Percentiles rank a stretch among this genome's conserved stretches.
Conservation (phyloP, 805 yeast species). For the Kluyveromyces aestuarii region DNA sequence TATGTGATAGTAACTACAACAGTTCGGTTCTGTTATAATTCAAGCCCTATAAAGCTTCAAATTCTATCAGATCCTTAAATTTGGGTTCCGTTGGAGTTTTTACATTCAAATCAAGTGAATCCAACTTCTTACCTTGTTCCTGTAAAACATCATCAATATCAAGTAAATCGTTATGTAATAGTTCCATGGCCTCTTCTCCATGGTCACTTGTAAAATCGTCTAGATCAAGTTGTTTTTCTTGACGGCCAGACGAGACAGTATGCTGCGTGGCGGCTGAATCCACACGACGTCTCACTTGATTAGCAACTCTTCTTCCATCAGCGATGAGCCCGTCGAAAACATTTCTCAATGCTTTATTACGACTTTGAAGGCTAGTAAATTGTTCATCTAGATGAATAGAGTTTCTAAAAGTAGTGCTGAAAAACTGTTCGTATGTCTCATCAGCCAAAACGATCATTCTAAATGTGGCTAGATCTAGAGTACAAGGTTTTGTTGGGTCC, state of each 20-base stretch:
- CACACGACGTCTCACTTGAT: slow-evolving; percentile 79
- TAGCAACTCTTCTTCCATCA: slow-evolving; percentile 88
- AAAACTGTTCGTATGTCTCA: slow-evolving; percentile 83
- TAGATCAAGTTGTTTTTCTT: slow-evolving; percentile 22
- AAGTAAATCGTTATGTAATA: slow-evolving; percentile 21
- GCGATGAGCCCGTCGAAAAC: slow-evolving; percentile 87
- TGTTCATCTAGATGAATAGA: slow-evolving; percentile 59
- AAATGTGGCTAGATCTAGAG: slow-evolving; percentile 74
- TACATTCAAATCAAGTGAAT: slow-evolving; percentile 4
- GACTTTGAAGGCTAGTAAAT: slow-evolving; percentile 34
- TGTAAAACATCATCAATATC: slow-evolving; percentile 16
- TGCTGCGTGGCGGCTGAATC: slow-evolving; percentile 49
- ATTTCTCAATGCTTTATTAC: slow-evolving; percentile 58
- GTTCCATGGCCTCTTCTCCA: slow-evolving; percentile 21
- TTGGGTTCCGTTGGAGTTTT: slow-evolving; percentile 6
- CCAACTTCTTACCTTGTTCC: slow-evolving; percentile 11
- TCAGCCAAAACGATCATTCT: slow-evolving; percentile 92
- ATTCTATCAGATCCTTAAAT: slow-evolving; percentile 22
- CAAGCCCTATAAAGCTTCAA: slow-evolving; percentile 16
- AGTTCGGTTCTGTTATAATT: not conserved
- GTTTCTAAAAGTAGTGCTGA: slow-evolving; percentile 56
- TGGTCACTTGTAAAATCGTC: slow-evolving; percentile 26
- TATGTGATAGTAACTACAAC: not conserved
- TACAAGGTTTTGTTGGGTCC: slow-evolving; percentile 70
- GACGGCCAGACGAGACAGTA: slow-evolving; percentile 8